A percentile compares a stretch with the other conserved stretches of the same genome.
These are phyloP conservation scores for Arthrinium puccinioides DNA, from an alignment of 2,329 filamentous ascomycete species.

Conservation along the genomic window DNA sequence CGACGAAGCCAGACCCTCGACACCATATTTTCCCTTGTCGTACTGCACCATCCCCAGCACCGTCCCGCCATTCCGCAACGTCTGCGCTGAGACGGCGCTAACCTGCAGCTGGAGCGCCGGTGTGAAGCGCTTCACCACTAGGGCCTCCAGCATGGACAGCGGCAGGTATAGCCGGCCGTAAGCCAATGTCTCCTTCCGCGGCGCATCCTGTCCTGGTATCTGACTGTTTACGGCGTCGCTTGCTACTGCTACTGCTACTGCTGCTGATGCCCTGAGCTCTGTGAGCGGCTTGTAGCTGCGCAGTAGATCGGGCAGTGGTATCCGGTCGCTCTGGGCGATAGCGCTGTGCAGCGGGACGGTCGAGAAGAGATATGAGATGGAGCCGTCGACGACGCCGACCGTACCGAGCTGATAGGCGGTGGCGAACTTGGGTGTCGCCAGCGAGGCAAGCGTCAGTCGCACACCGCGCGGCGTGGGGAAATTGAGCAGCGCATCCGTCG, in stretches of 20 bases:
- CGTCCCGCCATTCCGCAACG: conserved; percentile 68
- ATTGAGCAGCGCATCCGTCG: conserved; percentile 77
- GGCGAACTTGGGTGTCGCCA: conserved; percentile 87
- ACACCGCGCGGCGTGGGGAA: conserved; percentile 82
- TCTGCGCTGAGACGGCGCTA: conserved; percentile 67
- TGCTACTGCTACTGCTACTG: background rate
- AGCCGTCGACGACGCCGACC: conserved; percentile 87
- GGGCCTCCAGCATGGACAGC: conserved; percentile 75
- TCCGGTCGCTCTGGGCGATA: conserved; percentile 62
- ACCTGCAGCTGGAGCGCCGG: conserved; percentile 74
- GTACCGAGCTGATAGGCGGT: conserved; percentile 89
- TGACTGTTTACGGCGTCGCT: background rate
- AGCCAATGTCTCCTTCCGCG: conserved; percentile 48
- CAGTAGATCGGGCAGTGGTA: conserved; percentile 71
- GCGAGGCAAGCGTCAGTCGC: conserved; percentile 79
- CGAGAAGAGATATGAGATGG: conserved; percentile 94
- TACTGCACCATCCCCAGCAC: conserved; percentile 69
- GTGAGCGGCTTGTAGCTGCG: conserved; percentile 75
- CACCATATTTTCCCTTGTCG: conserved; percentile 78
- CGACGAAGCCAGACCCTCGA: conserved; percentile 86
- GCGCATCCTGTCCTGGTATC: conserved; percentile 9
- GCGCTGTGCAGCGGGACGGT: conserved; percentile 66
- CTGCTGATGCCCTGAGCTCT: conserved; percentile 39
- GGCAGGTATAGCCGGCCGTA: conserved; percentile 79
- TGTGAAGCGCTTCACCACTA: conserved; percentile 72